These are phyloP conservation scores for Talaromyces albobiverticillius DNA, from an alignment of 2,329 filamentous ascomycete species.

Conservation along the genomic window DNA sequence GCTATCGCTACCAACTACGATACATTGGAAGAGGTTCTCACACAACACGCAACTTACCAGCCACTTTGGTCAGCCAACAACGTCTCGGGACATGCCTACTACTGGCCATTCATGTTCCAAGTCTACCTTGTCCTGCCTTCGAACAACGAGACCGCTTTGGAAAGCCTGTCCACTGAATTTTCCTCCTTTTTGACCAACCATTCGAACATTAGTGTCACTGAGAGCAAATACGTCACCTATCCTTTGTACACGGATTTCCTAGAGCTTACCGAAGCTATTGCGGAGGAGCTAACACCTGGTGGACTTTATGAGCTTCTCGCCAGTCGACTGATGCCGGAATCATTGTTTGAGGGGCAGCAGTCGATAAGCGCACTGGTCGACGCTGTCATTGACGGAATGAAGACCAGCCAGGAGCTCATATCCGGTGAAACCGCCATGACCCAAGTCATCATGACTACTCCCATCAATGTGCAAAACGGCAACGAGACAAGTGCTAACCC, in stretches of 20 bases:
- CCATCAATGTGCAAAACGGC: constrained; percentile 2
- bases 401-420: neutral
- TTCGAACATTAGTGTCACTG: neutral
- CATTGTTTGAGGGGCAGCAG: neutral
- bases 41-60: constrained; percentile 9
- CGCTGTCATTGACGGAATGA: neutral
- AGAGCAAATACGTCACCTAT: constrained; percentile 4
- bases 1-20: neutral
- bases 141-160: constrained; percentile 5
- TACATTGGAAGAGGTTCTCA: constrained; percentile 9
- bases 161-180: neutral
- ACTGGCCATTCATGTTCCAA: constrained; percentile 6
- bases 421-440: constrained; percentile 2
- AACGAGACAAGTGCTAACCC: neutral
- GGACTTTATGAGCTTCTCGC: constrained; percentile 13
- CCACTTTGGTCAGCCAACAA: constrained; percentile 6
- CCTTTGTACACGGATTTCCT: constrained; percentile 9
- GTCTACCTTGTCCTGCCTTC: constrained; percentile 8
- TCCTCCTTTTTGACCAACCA: neutral
- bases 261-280: constrained; percentile 4
- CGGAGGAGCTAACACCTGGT: constrained; percentile 7
- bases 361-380: neutral
- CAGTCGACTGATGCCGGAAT: constrained; percentile 8
- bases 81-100: constrained; percentile 12
- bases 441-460: constrained; percentile 9